A percentile compares a stretch with the other conserved stretches of the same genome.
phyloP scores from a whole-genome alignment of 345 rosid genomes.

The Geranium brycei region DNA sequence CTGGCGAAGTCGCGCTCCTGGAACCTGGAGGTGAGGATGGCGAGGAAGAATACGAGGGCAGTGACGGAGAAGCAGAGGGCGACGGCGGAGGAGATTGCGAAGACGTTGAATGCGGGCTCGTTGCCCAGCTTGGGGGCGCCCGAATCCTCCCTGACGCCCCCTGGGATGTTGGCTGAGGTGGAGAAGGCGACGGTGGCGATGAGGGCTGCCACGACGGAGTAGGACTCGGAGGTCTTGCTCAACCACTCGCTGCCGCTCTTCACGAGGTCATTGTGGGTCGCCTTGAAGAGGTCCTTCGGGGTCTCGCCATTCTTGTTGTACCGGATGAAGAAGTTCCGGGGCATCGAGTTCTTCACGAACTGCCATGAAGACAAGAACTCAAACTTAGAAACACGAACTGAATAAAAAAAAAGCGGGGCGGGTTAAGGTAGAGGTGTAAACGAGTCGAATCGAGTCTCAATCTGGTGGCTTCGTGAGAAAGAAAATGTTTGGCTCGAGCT shows the following conservation, averaged over 20 bases:
- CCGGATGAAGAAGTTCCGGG: conserved; percentile 17
- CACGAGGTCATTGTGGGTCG: conserved; percentile 22
- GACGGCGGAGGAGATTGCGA: conserved; percentile 25
- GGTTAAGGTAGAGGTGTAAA: no score
- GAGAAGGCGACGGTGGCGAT: conserved; percentile 46
- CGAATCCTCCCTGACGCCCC: conserved; percentile 11
- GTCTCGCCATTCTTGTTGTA: conserved; percentile 19
- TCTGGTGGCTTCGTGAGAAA: no score
- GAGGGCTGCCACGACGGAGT: conserved; percentile 46
- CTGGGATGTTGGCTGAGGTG: conserved; percentile 31
- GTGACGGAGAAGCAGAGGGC: conserved; percentile 34
- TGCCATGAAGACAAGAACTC: conserved; percentile 5
- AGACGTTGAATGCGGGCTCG: conserved; percentile 24
- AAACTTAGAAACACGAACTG: no score
- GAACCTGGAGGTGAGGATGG: conserved; percentile 34
- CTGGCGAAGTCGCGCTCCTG: conserved; percentile 24
- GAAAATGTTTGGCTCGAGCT: no score
- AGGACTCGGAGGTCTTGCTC: conserved; percentile 32
- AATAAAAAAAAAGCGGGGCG: no score
- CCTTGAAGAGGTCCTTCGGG: conserved; percentile 25
- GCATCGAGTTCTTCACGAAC: conserved; percentile 38
- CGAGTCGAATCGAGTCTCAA: no score
- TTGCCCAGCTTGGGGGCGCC: conserved; percentile 21
- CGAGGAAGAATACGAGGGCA: conserved; percentile 22
- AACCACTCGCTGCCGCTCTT: conserved; percentile 36